phyloP scores from a whole-genome alignment of 148 eudicot genomes.

The Rhododendron ovatum region DNA sequence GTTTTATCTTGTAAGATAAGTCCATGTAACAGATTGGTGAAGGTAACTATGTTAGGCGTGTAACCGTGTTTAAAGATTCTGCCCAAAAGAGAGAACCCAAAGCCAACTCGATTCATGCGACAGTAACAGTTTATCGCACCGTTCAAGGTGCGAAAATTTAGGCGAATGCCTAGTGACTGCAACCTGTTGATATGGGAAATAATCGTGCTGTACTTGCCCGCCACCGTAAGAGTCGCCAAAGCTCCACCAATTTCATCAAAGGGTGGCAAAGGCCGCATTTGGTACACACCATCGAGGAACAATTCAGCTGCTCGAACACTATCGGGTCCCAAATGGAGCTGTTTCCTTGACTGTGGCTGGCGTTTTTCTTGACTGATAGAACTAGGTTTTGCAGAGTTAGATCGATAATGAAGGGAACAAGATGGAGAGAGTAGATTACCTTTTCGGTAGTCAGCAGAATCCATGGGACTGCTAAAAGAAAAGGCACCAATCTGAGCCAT shows the following conservation, averaged over 20 bases:
- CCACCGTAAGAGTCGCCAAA: background rate
- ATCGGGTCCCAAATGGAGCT: background rate
- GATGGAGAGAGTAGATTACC: background rate
- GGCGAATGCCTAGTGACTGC: background rate
- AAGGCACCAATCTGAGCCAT: background rate
- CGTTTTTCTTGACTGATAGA: background rate
- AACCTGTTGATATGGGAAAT: background rate
- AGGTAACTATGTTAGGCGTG: background rate
- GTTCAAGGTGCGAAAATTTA: background rate
- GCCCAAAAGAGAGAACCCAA: background rate
- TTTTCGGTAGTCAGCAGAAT: background rate
- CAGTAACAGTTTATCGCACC: background rate
- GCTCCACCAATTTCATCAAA: background rate
- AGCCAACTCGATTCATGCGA: background rate
- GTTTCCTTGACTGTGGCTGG: background rate
- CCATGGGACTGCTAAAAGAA: background rate
- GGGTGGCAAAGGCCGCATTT: background rate
- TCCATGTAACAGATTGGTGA: background rate
- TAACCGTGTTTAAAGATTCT: background rate
- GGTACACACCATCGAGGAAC: background rate
- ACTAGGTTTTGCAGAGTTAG: background rate
- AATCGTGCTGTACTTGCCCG: background rate
- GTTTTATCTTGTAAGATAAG: background rate
- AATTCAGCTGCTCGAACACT: background rate
- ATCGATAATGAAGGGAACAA: background rate